A percentile compares a stretch with the other conserved stretches of the same genome.
phyloP scores from a whole-genome alignment of 257 asterid species.

The Rubia yunnanensis region DNA sequence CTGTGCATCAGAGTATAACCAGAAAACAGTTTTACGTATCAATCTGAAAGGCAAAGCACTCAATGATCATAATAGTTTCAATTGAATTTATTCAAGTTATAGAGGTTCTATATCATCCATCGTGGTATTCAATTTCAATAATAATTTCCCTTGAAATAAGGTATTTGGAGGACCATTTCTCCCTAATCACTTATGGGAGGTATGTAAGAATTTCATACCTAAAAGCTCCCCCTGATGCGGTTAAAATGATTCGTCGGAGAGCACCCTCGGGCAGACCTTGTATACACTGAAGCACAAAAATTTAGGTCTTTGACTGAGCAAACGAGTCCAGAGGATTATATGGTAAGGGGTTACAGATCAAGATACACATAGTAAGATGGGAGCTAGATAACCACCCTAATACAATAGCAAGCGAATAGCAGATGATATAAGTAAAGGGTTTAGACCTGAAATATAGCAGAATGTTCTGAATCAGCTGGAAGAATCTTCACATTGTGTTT shows the following conservation, averaged over 20 bases:
- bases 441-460: slow-evolving; percentile 93
- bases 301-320: slow-evolving; percentile 7
- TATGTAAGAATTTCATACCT: slow-evolving; percentile 32
- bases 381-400: neutral
- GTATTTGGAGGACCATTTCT: neutral
- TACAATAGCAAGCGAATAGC: neutral
- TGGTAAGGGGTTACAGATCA: neutral
- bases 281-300: slow-evolving; percentile 56
- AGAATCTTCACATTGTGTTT: slow-evolving; percentile 96
- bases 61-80: neutral
- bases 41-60: neutral
- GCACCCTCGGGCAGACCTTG: slow-evolving; percentile 99
- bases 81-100: neutral
- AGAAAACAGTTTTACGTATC: neutral
- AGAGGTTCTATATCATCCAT: neutral
- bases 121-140: neutral
- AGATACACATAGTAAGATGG: neutral
- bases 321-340: neutral
- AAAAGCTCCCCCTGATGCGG: slow-evolving; percentile 98
- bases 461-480: slow-evolving; percentile 99
- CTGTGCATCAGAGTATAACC: neutral
- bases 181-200: neutral
- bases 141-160: neutral
- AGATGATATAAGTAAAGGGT: neutral
- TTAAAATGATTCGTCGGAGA: slow-evolving; percentile 83